These are phyloP conservation scores for Grigorovia humatica DNA, from an alignment of 805 yeast species.

Conservation along the genomic window DNA sequence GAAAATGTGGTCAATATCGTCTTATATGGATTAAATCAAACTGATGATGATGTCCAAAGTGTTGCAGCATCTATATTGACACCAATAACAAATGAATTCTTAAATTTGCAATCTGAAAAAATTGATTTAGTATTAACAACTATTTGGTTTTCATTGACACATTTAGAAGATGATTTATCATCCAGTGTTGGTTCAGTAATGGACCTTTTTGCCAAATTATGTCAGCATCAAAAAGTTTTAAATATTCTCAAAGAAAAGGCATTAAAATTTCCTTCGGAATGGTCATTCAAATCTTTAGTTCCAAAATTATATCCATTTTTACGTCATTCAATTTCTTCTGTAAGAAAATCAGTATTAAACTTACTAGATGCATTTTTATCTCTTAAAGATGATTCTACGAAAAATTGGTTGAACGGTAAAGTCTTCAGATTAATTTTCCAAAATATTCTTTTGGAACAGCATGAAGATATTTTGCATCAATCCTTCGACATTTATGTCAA, in stretches of 20 bases:
- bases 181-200: conserved; percentile 93
- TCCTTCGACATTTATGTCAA: conserved; percentile 53
- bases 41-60: conserved; percentile 93
- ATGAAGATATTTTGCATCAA: conserved; percentile 53
- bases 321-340: conserved; percentile 87
- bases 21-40: conserved; percentile 65
- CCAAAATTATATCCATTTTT: conserved; percentile 88
- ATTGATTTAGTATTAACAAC: conserved; percentile 46
- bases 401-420: conserved; percentile 70
- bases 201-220: conserved; percentile 83
- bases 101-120: conserved; percentile 43
- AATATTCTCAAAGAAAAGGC: conserved; percentile 61
- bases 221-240: conserved; percentile 70
- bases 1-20: conserved; percentile 76
- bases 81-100: conserved; percentile 84
- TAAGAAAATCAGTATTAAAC: conserved; percentile 76
- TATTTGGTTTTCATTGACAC: conserved; percentile 84
- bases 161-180: conserved; percentile 81
- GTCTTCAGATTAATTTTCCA: conserved; percentile 72
- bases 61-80: conserved; percentile 89
- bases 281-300: conserved; percentile 64
- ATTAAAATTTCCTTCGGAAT: conserved; percentile 33
- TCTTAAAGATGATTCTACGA: conserved; percentile 39
- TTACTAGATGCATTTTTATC: conserved; percentile 69
- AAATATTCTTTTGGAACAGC: conserved; percentile 83